Evolutionary conservation across 768 basidiomycete species (phyloP).

Genomic region (Collybia sordida): DNA sequence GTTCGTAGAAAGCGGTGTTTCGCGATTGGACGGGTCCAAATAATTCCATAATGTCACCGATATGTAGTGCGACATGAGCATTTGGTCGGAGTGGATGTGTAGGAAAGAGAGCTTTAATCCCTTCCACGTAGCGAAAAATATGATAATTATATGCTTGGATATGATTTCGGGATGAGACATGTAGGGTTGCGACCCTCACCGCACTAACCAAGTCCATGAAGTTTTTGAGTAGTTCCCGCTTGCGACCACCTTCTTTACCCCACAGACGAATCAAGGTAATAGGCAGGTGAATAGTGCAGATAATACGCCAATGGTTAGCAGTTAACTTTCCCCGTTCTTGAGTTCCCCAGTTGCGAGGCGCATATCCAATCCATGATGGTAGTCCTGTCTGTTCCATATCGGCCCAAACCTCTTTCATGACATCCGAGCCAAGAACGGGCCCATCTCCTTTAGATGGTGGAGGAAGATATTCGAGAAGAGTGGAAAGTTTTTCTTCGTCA

Average conservation of each 20-base stretch:
- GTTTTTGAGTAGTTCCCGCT: conserved; percentile 22
- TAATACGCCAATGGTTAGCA: conserved; percentile 33
- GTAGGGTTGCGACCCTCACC: conserved; percentile 17
- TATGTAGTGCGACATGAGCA: background rate
- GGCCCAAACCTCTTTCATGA: conserved; percentile 24
- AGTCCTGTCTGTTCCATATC: conserved; percentile 23
- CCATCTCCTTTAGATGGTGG: conserved; percentile 1
- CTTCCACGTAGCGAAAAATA: background rate
- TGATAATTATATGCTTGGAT: background rate
- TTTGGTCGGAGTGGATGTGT: background rate
- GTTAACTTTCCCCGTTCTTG: conserved; percentile 25
- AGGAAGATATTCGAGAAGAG: conserved; percentile 4
- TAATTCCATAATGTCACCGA: background rate
- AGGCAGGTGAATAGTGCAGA: conserved; percentile 28
- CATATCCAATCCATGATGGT: conserved; percentile 19
- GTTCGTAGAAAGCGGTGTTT: conserved; percentile 14
- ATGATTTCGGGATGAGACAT: conserved; percentile 3
- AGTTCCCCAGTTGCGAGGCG: conserved; percentile 20
- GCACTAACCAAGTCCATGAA: conserved; percentile 28
- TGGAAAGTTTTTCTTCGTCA: background rate
- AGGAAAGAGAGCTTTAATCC: background rate
- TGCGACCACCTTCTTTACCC: conserved; percentile 17
- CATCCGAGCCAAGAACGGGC: conserved; percentile 24
- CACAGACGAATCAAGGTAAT: conserved; percentile 35
- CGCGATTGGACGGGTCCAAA: conserved; percentile 20